Percentiles rank a stretch among this genome's conserved stretches.
These are phyloP conservation scores for Cryphonectria nitschkei DNA, from an alignment of 2,329 filamentous ascomycete genomes.

Conservation along the genomic window DNA sequence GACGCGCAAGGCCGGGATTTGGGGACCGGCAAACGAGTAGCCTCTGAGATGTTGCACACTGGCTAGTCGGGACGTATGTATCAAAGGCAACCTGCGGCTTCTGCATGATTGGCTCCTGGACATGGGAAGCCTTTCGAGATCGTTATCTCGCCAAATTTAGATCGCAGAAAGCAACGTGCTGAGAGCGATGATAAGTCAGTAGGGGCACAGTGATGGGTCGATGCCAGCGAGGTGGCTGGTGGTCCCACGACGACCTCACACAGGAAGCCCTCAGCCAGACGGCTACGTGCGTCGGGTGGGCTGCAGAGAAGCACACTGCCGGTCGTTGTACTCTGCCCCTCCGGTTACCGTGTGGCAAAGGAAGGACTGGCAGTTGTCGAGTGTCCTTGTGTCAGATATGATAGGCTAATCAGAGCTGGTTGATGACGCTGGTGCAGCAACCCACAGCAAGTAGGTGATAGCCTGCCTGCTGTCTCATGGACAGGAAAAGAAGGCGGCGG, in stretches of 20 bases:
- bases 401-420: background rate
- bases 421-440: constrained; percentile 17
- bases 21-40: constrained; percentile 9
- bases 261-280: background rate
- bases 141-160: constrained; percentile 14
- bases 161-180: constrained; percentile 1
- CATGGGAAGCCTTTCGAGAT: background rate
- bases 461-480: background rate
- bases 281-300: constrained; percentile 8
- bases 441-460: background rate
- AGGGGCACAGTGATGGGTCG: background rate
- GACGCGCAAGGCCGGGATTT: constrained; percentile 15
- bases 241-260: background rate
- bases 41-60: constrained; percentile 8
- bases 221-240: background rate
- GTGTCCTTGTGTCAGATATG: background rate
- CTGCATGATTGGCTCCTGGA: constrained; percentile 19
- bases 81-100: constrained; percentile 19
- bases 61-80: constrained; percentile 17
- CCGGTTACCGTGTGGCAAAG: background rate
- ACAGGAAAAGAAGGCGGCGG: too few relatives aligned
- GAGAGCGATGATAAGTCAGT: background rate
- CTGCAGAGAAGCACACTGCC: constrained; percentile 4
- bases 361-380: constrained; percentile 1
- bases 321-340: background rate